Evolutionary conservation across 768 basidiomycete species (phyloP), one percentile per base, ranked within the genome.

Genomic region (Tricholoma matsutake): DNA sequence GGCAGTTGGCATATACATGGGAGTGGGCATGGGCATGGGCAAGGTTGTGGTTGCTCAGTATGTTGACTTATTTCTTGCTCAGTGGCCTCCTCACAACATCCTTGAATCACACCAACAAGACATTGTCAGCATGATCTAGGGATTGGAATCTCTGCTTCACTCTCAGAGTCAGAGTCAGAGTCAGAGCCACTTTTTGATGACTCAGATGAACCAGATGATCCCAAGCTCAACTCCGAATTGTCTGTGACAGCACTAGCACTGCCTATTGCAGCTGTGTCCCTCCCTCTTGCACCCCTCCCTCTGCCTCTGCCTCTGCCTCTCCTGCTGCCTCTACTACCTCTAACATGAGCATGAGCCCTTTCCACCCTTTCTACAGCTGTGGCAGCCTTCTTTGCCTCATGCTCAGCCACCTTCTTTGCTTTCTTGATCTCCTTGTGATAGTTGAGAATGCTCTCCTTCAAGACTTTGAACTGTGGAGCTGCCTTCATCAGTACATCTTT

Each of bases 401-500:
- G 37, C 52, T 64, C 45, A n/a, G 28, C 20, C 14, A 16, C 47
- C 56, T 58, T 64, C 28, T 55, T 45, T 18, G n/a, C 59, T 25
- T 57, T 43, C 25, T 64, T 60, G 14, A 61, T 39, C 52, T 6
- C 47, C 41, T 66, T 56, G 22, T 43, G 31, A 8, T 56, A 49
- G 16, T 22, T 6, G 20, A 28, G 3, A 49, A 49, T 49, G 13
- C 28, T 49, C 47, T 49, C 18, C 47, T 49, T 49, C 47, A 49
- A 13, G 28, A 49, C 47, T 57, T 61, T 57, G 47, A 61, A 54
- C 43, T 35, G 39, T 47, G 61, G 45, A 6, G 13, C 45, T 41
- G 34, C 49, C 53, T 57, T 52, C 41, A 59, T 61, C 13, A 52
- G n/a, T n/a, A 64, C 28, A 14, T 43, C 63, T 37, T 51, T 59